Conservation (phyloP, 2,329 filamentous ascomycete species). For the Neopestalotiopsis sp. region DNA sequence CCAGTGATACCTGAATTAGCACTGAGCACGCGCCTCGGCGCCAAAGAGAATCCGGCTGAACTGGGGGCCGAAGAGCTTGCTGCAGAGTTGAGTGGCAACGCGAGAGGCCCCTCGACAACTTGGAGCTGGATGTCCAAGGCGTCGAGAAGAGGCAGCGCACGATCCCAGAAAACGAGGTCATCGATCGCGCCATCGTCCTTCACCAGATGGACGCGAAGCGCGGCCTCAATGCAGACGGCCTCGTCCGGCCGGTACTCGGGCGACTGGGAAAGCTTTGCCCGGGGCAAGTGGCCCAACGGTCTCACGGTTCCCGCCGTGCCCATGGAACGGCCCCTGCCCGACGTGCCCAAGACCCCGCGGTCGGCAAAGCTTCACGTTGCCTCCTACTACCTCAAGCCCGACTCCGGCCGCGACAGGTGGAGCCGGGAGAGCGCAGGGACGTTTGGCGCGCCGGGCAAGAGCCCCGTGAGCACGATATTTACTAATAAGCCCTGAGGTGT, state of each 20-base stretch:
- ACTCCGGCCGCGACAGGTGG: neutral
- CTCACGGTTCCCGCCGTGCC: conserved; percentile 18
- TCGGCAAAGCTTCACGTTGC: neutral
- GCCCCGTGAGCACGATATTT: conserved; percentile 6
- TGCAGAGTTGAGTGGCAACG: neutral
- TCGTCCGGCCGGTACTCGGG: conserved; percentile 15
- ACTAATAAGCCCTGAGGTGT: conserved; percentile 9
- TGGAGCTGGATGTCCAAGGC: conserved; percentile 22
- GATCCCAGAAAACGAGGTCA: conserved; percentile 3
- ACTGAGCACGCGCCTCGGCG: neutral
- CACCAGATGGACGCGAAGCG: conserved; percentile 14
- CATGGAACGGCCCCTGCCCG: neutral
- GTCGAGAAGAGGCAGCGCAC: conserved; percentile 1
- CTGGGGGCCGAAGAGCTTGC: conserved; percentile 9
- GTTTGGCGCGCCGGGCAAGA: conserved; percentile 17
- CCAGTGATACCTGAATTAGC: conserved; percentile 8
- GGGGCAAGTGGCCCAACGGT: conserved; percentile 18
- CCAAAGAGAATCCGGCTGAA: conserved; percentile 20
- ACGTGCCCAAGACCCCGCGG: conserved; percentile 15
- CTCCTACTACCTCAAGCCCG: conserved; percentile 1
- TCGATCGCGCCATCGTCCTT: neutral
- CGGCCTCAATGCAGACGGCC: conserved; percentile 13
- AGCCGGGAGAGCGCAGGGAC: conserved; percentile 20
- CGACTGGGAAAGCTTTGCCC: conserved; percentile 19
- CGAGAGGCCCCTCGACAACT: neutral